Evolutionary conservation across 129 eudicot species (phyloP).

Genomic region (Helianthus tuberosus): DNA sequence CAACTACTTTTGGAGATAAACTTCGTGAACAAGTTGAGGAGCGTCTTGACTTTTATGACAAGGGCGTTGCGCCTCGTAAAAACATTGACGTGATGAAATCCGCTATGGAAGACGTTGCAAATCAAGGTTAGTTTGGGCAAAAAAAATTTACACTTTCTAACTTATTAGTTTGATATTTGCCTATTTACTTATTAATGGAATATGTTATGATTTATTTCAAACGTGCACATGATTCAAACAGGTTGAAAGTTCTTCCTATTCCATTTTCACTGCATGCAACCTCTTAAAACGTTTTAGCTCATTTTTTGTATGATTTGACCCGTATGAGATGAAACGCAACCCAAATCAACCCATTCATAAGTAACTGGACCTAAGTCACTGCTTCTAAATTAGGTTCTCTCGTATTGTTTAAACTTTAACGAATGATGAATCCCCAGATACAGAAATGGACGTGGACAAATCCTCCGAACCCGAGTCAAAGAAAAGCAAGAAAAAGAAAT

Average conservation of each 20-base stretch:
- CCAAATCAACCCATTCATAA: no score
- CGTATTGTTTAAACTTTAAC: not conserved
- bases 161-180: not conserved
- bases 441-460: conserved; percentile 63
- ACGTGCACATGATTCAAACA: not conserved
- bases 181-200: conserved; percentile 8
- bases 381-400: not conserved
- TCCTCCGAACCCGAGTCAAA: conserved; percentile 42
- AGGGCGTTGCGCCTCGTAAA: conserved; percentile 97
- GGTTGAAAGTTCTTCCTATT: not conserved
- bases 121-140: conserved; percentile 50
- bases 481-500: conserved; percentile 85
- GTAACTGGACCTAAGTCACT: no score
- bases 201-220: not conserved
- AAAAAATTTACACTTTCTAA: not conserved
- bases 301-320: not conserved
- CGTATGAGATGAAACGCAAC: not conserved
- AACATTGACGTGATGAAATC: conserved; percentile 93
- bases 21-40: conserved; percentile 95
- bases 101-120: conserved; percentile 59
- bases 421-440: conserved; percentile 23
- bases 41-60: conserved; percentile 86
- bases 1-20: conserved; percentile 83
- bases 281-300: not conserved
- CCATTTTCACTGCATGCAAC: not conserved